A percentile compares a stretch with the other conserved stretches of the same genome.
Conservation (phyloP, 371 early-diverging fungal genomes). For the Zychaea mexicana region DNA sequence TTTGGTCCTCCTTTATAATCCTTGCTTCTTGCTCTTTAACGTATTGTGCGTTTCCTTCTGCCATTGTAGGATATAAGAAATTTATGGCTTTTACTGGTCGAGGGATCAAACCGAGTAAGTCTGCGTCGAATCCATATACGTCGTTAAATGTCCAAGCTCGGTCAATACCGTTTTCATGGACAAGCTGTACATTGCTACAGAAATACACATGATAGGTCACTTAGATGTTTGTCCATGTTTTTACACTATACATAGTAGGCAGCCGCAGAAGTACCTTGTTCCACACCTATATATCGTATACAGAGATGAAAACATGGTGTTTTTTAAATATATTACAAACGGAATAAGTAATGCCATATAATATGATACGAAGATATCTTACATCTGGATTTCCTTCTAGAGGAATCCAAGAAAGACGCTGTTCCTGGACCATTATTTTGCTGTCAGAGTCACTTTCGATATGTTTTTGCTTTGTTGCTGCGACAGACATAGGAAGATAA, state of each 20-base stretch:
- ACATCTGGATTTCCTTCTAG: constrained; percentile 88
- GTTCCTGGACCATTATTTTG: too few relatives aligned
- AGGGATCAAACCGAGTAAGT: constrained; percentile 74
- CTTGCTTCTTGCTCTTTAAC: constrained; percentile 48
- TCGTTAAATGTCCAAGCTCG: constrained; percentile 58
- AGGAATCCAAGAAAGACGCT: constrained; percentile 87
- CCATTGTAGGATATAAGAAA: constrained; percentile 65
- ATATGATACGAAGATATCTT: constrained; percentile 2
- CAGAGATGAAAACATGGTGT: constrained; percentile 1
- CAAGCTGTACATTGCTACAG: background rate
- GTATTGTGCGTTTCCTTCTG: constrained; percentile 51
- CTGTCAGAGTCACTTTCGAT: too few relatives aligned
- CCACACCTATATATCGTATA: constrained; percentile 51
- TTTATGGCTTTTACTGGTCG: constrained; percentile 80
- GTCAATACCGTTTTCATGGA: background rate
- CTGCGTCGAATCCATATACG: constrained; percentile 75
- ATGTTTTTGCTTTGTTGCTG: too few relatives aligned
- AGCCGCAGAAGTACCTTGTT: constrained; percentile 47
- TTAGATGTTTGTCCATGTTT: too few relatives aligned
- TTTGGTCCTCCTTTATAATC: constrained; percentile 44
- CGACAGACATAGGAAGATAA: too few relatives aligned
- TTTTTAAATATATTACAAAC: too few relatives aligned
- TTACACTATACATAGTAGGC: background rate
- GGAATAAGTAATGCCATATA: too few relatives aligned
- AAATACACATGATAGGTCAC: background rate